Evolutionary conservation across 2,329 filamentous ascomycete genomes (phyloP), one percentile per base, ranked within the genome.

Genomic region (Bipolaris zeicola): DNA sequence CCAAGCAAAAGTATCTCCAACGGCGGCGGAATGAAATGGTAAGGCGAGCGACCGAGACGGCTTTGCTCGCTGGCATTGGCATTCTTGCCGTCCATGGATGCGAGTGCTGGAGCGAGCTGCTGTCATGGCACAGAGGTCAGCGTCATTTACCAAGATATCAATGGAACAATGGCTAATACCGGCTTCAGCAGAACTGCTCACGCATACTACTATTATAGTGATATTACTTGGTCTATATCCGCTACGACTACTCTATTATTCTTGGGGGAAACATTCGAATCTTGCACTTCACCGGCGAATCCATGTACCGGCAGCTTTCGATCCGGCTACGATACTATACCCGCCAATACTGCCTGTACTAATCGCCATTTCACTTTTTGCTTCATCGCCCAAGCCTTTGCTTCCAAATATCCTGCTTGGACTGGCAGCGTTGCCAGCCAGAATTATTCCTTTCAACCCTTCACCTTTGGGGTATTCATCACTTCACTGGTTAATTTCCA

Each of bases 251-350:
- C 63, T 79, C 2, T 63, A 64, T 42, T 69, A 68, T 52, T 75
- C 71, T 10, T 68, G 64, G 60, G 60, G 51, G 43, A 62, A 63
- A 57, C 55, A 66, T 2, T 71, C 72, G 6, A 62, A 58, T 18
- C 61, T 66, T 34, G 73, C 72, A 33, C 65, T 75, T 48, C 65
- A 77, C 47, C 77, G 72, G 62, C 79, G 81, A 46, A 84, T 87
- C 66, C 81, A 82, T 38, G 80, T 96, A 36, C 92, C 92, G 0
- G 79, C 86, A 3, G 83, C 85, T n/a, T 96, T 97, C 76, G 94
- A 98, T 70, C 93, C 92, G 2, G 94, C 94, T 6, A 91, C 93
- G 10, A 82, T 96, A n/a, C 77, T 97, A 55, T 98, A 97, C 72
- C 94, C 94, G 16, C 84, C 89, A 5, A 77, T 88, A 2, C 82